Conservation (phyloP, 257 asterid genomes). For the Rauvolfia tetraphylla region DNA sequence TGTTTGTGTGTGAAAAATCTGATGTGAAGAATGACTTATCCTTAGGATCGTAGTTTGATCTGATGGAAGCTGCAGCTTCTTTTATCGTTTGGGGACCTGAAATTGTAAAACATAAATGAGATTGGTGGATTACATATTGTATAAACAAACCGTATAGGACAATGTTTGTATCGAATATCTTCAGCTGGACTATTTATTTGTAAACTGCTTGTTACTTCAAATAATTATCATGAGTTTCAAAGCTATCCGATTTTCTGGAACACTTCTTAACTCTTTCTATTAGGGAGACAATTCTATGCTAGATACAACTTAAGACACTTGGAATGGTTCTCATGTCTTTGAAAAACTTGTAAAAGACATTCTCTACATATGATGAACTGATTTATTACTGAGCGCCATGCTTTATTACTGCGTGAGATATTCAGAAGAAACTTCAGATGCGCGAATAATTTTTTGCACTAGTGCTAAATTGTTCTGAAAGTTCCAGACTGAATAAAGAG, state of each 20-base stretch:
- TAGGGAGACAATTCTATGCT: neutral
- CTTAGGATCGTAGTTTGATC: neutral
- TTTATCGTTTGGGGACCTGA: neutral
- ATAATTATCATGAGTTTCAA: neutral
- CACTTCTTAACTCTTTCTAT: neutral
- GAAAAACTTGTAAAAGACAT: neutral
- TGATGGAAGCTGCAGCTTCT: neutral
- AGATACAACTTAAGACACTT: neutral
- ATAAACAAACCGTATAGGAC: neutral
- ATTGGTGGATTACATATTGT: neutral
- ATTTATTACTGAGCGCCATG: neutral
- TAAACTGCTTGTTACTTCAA: neutral
- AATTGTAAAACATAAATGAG: neutral
- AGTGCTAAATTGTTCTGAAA: neutral
- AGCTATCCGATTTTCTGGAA: neutral
- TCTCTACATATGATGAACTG: neutral
- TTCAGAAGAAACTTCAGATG: neutral
- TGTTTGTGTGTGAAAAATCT: neutral
- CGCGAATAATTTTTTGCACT: neutral
- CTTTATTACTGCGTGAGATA: neutral
- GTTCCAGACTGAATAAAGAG: neutral
- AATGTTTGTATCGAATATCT: neutral
- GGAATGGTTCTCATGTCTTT: neutral
- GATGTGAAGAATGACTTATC: neutral
- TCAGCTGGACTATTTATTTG: neutral